A percentile compares a stretch with the other conserved stretches of the same genome.
phyloP scores from a whole-genome alignment of 768 basidiomycete species.

The Cyclocybe cylindracea region DNA sequence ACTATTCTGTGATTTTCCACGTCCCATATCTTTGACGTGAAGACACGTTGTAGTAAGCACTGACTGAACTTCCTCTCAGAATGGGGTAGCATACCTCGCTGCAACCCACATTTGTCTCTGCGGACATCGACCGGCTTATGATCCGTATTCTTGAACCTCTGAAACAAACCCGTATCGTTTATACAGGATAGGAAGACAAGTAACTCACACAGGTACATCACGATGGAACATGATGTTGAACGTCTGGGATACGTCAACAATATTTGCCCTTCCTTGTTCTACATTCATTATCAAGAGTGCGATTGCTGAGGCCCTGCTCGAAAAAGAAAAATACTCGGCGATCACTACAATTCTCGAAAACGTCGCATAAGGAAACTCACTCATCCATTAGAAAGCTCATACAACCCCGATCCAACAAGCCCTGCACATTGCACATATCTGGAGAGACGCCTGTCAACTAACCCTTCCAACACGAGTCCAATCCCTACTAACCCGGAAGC shows the following conservation, averaged over 20 bases:
- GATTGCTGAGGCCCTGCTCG: slow-evolving; percentile 20
- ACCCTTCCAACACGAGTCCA: neutral
- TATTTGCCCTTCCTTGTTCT: slow-evolving; percentile 5
- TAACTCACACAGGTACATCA: slow-evolving; percentile 13
- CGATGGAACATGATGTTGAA: slow-evolving; percentile 19
- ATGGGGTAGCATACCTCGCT: slow-evolving; percentile 19
- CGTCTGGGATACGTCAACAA: slow-evolving; percentile 20
- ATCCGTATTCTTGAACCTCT: slow-evolving; percentile 18
- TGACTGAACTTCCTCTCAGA: neutral
- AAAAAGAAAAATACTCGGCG: neutral
- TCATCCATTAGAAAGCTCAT: slow-evolving; percentile 20
- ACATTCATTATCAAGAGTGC: slow-evolving; percentile 16
- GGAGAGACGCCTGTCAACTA: neutral
- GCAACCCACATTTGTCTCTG: slow-evolving; percentile 15
- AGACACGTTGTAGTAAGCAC: neutral
- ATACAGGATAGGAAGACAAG: neutral
- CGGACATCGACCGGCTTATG: slow-evolving; percentile 23
- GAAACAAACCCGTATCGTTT: neutral
- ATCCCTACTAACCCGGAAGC: slow-evolving; percentile 9
- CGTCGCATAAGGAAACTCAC: slow-evolving; percentile 6
- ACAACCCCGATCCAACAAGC: slow-evolving; percentile 13
- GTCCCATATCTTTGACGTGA: slow-evolving; percentile 24
- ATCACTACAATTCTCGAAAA: neutral
- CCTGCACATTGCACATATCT: slow-evolving; percentile 22
- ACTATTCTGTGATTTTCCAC: slow-evolving; percentile 17